Base-by-base conservation (phyloP, 1,139 yeast species). In the Debaryomycetaceae sp. region DNA sequence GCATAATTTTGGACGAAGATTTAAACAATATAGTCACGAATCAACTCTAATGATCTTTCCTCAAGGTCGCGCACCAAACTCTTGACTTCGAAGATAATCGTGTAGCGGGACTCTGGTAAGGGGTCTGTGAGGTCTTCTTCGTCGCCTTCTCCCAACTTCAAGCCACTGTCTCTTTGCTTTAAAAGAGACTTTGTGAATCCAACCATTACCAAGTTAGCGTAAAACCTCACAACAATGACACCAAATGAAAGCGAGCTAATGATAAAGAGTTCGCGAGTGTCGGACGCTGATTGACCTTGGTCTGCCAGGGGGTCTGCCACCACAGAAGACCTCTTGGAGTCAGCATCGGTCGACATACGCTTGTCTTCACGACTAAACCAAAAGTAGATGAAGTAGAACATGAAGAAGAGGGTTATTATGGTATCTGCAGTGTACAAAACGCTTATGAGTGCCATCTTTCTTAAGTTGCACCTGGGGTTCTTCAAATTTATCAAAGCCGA, bases 351-450 rank as follows among this genome's bases (percentile, higher is more conserved):
- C 16, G 52, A 41, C 6, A 56, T 48, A 8, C 46, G 43, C 14
- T 48, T 49, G 41, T 67, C 69, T 53, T 70, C 79, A 36, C 69
- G 53, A 42, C 73, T 65, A 53, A 88, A 84, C 97, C 97, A 91
- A 47, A 80, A 75, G 41, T 75, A 71, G 13, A 83, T 74, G 57
- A 92, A 89, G 60, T 83, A 83, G 3, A 84, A 49, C 9, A 95
- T 87, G 62, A 84, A 88, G 5, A 83, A 63, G 22, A 79, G 61
- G 17, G 89, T 87, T 35, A 80, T 59, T 0, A 81, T 37, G 1
- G 95, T 82, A 58, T 91, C 98, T 15, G 78, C 42, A 2, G 78
- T 56, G 57, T 83, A 92, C 1, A 82, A 58, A 36, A 85, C 64
- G 9, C 87, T 75, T 29, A 85, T 81, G 28, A 81, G 70, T 8